These are phyloP conservation scores for Cucurbitaria berberidis DNA, from an alignment of 2,329 filamentous ascomycete genomes.

Conservation along the genomic window DNA sequence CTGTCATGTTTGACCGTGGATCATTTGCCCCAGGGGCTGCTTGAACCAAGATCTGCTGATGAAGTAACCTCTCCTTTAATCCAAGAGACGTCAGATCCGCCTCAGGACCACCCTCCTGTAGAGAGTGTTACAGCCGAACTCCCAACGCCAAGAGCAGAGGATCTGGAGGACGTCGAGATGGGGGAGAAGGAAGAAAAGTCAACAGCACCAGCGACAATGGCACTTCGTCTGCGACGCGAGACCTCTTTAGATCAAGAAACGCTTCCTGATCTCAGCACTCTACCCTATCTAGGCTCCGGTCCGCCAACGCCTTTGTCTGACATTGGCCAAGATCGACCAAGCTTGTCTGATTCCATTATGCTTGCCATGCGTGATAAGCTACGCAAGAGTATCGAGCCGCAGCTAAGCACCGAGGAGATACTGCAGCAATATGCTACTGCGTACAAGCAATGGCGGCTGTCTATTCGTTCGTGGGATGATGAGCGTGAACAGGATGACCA, in stretches of 20 bases:
- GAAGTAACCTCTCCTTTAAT: slow-evolving; percentile 25
- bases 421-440: slow-evolving; percentile 45
- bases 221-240: slow-evolving; percentile 39
- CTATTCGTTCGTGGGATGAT: slow-evolving; percentile 51
- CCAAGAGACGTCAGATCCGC: slow-evolving; percentile 19
- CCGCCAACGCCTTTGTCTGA: slow-evolving; percentile 54
- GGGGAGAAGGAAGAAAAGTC: slow-evolving; percentile 32
- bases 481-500: slow-evolving; percentile 48
- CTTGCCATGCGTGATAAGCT: slow-evolving; percentile 45
- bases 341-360: slow-evolving; percentile 44
- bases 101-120: slow-evolving; percentile 14
- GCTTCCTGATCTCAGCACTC: slow-evolving; percentile 49
- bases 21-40: slow-evolving; percentile 30
- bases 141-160: slow-evolving; percentile 45
- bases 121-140: slow-evolving; percentile 33
- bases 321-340: slow-evolving; percentile 48
- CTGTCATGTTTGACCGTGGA: slow-evolving; percentile 48
- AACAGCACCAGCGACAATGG: slow-evolving; percentile 41
- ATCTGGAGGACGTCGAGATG: slow-evolving; percentile 41
- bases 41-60: slow-evolving; percentile 15
- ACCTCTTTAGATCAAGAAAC: slow-evolving; percentile 42
- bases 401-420: slow-evolving; percentile 34
- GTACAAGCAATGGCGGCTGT: slow-evolving; percentile 52
- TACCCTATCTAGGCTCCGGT: slow-evolving; percentile 55
- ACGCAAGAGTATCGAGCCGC: slow-evolving; percentile 42